Conservation (phyloP, 495 filamentous ascomycete genomes). For the Xylaria acuta region DNA sequence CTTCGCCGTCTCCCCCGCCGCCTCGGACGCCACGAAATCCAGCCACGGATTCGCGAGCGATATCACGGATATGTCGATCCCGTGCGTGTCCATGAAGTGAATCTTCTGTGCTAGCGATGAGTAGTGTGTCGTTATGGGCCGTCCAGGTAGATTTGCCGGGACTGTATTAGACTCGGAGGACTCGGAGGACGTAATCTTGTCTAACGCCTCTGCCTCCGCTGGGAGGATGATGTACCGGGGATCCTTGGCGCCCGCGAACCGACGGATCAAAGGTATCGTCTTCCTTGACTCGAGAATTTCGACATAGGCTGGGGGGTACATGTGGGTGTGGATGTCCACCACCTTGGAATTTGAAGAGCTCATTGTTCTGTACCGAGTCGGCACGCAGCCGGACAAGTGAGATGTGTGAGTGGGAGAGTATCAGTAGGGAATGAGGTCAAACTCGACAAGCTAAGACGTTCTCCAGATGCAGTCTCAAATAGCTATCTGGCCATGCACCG, state of each 20-base stretch:
- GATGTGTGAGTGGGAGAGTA: neutral
- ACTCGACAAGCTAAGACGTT: neutral
- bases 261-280: constrained; percentile 81
- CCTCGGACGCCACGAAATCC: constrained; percentile 73
- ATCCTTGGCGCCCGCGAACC: constrained; percentile 60
- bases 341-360: constrained; percentile 44
- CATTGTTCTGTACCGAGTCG: constrained; percentile 26
- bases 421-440: neutral
- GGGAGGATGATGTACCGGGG: constrained; percentile 84
- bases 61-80: constrained; percentile 82
- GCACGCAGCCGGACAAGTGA: neutral
- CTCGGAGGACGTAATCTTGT: constrained; percentile 44
- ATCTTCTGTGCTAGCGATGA: constrained; percentile 75
- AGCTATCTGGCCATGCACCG: neutral
- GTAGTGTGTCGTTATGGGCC: constrained; percentile 78
- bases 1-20: constrained; percentile 66
- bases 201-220: constrained; percentile 64
- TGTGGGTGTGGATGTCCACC: constrained; percentile 93
- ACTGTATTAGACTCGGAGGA: constrained; percentile 52
- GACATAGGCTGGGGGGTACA: constrained; percentile 88
- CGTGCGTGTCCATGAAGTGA: constrained; percentile 84
- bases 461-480: neutral
- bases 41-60: constrained; percentile 96
- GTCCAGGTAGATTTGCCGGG: constrained; percentile 55
- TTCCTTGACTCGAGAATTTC: constrained; percentile 76